Evolutionary conservation across 352 stramenopile species (phyloP).

Genomic region (Pythium phragmitis): DNA sequence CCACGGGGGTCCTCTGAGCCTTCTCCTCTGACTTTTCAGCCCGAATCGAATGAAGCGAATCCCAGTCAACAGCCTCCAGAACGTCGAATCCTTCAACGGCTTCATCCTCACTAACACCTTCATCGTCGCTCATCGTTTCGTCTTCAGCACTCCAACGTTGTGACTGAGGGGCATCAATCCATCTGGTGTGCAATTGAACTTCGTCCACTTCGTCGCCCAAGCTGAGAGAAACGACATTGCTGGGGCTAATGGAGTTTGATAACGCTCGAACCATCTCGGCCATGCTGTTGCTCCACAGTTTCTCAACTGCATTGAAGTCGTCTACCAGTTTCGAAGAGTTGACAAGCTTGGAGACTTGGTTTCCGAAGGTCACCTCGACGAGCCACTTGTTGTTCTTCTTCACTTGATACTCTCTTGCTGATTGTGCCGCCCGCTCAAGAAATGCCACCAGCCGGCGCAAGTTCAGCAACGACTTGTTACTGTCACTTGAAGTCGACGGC

Average conservation of each 20-base stretch:
- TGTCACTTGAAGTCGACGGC: not conserved
- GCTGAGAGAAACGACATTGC: not conserved
- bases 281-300: slow-evolving; percentile 41
- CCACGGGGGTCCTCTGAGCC: not conserved
- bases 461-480: slow-evolving; percentile 58
- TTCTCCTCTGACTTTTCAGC: not conserved
- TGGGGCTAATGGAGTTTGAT: slow-evolving; percentile 5
- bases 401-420: slow-evolving; percentile 38
- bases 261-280: slow-evolving; percentile 28
- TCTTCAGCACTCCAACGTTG: not conserved
- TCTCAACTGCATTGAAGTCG: slow-evolving; percentile 29
- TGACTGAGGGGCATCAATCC: not conserved
- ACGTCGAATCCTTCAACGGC: slow-evolving; percentile 35
- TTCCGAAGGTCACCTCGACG: slow-evolving; percentile 71
- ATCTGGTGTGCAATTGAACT: slow-evolving; percentile 41
- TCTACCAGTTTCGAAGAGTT: slow-evolving; percentile 21
- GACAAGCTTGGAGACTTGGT: slow-evolving; percentile 42
- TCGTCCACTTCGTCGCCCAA: slow-evolving; percentile 37
- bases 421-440: slow-evolving; percentile 40
- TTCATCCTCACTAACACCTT: slow-evolving; percentile 24
- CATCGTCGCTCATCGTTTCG: slow-evolving; percentile 4
- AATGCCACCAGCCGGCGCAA: slow-evolving; percentile 55
- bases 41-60: slow-evolving; percentile 33
- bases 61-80: slow-evolving; percentile 60
- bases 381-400: slow-evolving; percentile 46